Conservation (phyloP, 2,329 filamentous ascomycete genomes). For the Clonostachys rhizophaga region DNA sequence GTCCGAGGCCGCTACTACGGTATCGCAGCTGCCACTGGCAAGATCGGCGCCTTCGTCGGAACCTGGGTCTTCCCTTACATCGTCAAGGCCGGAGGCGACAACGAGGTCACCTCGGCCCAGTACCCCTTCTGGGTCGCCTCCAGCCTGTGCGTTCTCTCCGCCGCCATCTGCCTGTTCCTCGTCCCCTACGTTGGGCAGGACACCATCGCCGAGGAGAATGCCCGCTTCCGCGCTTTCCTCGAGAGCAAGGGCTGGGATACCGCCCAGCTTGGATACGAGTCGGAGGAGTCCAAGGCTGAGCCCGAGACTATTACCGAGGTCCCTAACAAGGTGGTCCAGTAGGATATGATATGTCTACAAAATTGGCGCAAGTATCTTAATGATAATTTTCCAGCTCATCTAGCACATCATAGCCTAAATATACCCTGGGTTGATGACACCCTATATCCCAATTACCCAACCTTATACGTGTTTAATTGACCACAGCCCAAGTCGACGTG, state of each 20-base stretch:
- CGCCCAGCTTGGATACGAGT: conserved; percentile 39
- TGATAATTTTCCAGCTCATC: too few relatives aligned
- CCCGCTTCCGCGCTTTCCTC: conserved; percentile 70
- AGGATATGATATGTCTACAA: too few relatives aligned
- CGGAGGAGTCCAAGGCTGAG: conserved; percentile 13
- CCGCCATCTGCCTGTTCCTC: conserved; percentile 50
- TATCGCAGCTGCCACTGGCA: conserved; percentile 68
- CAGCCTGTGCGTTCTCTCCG: conserved; percentile 70
- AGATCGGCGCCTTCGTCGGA: conserved; percentile 80
- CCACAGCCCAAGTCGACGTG: too few relatives aligned
- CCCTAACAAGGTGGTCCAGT: not conserved
- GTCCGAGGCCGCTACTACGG: conserved; percentile 75
- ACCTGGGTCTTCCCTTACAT: conserved; percentile 79
- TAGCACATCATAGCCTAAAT: too few relatives aligned
- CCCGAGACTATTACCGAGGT: not conserved
- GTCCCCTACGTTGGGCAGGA: conserved; percentile 80
- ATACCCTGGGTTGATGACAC: too few relatives aligned
- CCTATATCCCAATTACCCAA: too few relatives aligned
- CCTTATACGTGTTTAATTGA: too few relatives aligned
- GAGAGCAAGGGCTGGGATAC: conserved; percentile 73
- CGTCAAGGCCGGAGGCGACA: conserved; percentile 47
- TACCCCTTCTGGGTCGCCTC: conserved; percentile 89
- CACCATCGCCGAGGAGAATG: conserved; percentile 76
- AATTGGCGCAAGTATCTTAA: too few relatives aligned
- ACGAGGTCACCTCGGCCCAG: conserved; percentile 59